Conservation (phyloP, 2,329 filamentous ascomycete species). For the Trichoderma koningiopsis region DNA sequence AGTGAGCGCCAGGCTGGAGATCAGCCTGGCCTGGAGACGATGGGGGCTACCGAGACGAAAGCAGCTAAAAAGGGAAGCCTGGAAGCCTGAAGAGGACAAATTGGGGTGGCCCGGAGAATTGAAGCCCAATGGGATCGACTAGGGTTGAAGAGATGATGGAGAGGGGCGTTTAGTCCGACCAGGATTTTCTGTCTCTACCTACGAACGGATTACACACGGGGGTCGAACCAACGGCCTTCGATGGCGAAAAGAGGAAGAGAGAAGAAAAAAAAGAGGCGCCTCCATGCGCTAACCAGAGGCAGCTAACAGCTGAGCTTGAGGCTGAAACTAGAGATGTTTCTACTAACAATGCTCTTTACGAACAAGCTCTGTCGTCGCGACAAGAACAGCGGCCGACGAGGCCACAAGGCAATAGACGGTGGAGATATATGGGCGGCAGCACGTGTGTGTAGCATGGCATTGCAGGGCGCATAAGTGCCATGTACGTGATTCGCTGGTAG, state of each 20-base stretch:
- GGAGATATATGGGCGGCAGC: constrained; percentile 23
- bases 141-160: constrained; percentile 7
- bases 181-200: neutral
- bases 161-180: neutral
- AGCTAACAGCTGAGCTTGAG: neutral
- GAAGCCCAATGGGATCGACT: constrained; percentile 25
- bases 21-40: constrained; percentile 9
- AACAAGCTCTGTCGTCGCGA: neutral
- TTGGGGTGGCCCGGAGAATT: constrained; percentile 21
- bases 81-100: constrained; percentile 10
- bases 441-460: constrained; percentile 31
- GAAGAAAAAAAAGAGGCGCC: neutral
- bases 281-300: constrained; percentile 3
- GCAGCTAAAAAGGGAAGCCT: neutral
- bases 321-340: neutral
- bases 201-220: neutral
- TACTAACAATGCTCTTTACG: neutral
- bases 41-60: neutral
- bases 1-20: neutral
- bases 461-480: constrained; percentile 28
- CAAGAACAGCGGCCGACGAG: neutral
- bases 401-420: neutral
- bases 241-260: neutral
- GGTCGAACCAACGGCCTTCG: neutral
- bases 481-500: constrained; percentile 24